phyloP scores from a whole-genome alignment of 768 basidiomycete genomes.

The Boletus reticuloceps region DNA sequence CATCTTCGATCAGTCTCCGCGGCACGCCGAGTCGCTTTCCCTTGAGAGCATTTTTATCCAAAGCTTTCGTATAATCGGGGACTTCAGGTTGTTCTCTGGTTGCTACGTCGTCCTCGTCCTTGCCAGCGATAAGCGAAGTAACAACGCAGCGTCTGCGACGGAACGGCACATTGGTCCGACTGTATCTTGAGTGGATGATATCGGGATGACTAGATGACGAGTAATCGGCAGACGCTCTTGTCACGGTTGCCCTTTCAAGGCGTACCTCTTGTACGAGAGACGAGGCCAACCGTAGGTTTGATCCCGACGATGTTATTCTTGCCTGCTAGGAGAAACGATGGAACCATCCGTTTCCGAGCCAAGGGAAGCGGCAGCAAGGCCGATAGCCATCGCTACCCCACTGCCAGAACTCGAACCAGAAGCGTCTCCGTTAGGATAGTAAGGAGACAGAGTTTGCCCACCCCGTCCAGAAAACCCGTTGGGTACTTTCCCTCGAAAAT shows the following conservation, averaged over 20 bases:
- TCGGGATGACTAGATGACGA: slow-evolving; percentile 46
- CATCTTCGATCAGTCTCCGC: slow-evolving; percentile 30
- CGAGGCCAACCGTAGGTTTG: slow-evolving; percentile 41
- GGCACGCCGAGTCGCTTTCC: slow-evolving; percentile 58
- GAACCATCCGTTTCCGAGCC: slow-evolving; percentile 52
- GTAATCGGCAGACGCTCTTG: not conserved
- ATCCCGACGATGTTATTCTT: slow-evolving; percentile 43
- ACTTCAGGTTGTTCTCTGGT: slow-evolving; percentile 52
- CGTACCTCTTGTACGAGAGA: slow-evolving; percentile 37
- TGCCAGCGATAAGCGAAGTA: slow-evolving; percentile 53
- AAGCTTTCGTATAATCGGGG: slow-evolving; percentile 55
- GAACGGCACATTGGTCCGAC: slow-evolving; percentile 57
- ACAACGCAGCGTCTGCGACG: slow-evolving; percentile 52
- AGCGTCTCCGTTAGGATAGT: slow-evolving; percentile 39
- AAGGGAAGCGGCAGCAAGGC: slow-evolving; percentile 41
- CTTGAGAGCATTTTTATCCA: slow-evolving; percentile 44
- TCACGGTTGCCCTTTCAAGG: not conserved
- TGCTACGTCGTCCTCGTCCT: slow-evolving; percentile 50
- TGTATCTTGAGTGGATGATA: slow-evolving; percentile 57
- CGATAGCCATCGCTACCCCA: slow-evolving; percentile 41
- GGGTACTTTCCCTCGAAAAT: slow-evolving; percentile 38
- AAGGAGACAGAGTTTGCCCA: slow-evolving; percentile 43
- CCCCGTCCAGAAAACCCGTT: slow-evolving; percentile 47
- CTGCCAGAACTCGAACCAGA: slow-evolving; percentile 45
- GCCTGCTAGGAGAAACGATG: slow-evolving; percentile 41